Base-by-base conservation (phyloP, 352 stramenopile genomes). In the Globisporangium splendens region DNA sequence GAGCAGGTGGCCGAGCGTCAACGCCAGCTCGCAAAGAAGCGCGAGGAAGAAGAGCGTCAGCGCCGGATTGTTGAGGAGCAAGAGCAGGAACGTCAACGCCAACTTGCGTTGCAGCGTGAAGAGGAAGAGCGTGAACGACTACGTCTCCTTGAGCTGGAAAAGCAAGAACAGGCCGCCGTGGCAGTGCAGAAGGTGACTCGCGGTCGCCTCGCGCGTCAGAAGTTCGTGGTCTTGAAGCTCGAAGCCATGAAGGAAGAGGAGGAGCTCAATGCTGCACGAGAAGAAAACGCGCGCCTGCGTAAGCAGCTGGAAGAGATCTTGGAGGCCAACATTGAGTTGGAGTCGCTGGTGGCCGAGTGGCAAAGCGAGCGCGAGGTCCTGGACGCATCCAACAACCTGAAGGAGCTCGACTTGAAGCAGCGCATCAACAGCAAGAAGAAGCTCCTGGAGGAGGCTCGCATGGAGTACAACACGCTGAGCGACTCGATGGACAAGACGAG, bases 211-310 rank as follows among this genome's bases (percentile, higher is more conserved):
- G 68, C 65, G 47, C 68, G 75, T 7, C 75, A 82, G 35, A 61
- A 84, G 47, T 86, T 88, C 51, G 78, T 69, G 0, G 69, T 63
- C 39, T 73, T 93, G 22, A 70, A 73, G 54, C 28, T 89, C 6
- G 73, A 88, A 47, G 72, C 71, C 24, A 63, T 69, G 12, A 43
- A 69, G 28, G 53, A 63, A 3, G 47, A 70, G 14, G 50, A 62
- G 6, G 75, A 86, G 44, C 64, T 86, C 15, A 56, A 62, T 5
- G 62, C 54, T n/a, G 70, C 76, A 11, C 69, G 63, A 14, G 73
- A 79, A 18, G 82, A 91, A 53, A 89, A 89, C 56, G 66, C 60
- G 10, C 63, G 54, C 12, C 61, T 92, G 41, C 83, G 80, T 35
- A 48, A 68, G 44, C 77, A 89, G 58, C 66, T 92, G 13, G 69